Evolutionary conservation across 169 alveolate genomes (phyloP).

Genomic region (Cryptosporidium ryanae): DNA sequence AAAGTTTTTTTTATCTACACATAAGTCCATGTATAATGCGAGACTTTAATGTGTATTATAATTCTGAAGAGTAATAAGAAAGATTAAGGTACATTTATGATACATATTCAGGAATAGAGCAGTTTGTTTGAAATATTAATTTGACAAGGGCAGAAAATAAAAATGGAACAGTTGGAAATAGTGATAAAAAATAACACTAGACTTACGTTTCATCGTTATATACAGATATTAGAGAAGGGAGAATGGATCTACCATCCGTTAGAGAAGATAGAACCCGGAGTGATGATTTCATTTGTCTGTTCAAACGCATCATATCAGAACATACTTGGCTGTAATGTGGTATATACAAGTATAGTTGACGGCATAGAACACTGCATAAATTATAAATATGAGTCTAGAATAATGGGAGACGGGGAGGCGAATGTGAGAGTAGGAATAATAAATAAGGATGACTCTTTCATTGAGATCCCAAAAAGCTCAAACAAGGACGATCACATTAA

Average conservation of each 20-base stretch:
- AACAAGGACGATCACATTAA: neutral
- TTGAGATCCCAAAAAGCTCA: neutral
- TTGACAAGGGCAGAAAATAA: too few relatives aligned
- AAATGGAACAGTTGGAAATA: constrained; percentile 64
- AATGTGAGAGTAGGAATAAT: constrained; percentile 31
- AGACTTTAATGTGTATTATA: too few relatives aligned
- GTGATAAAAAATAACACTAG: constrained; percentile 55
- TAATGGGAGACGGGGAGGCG: constrained; percentile 53
- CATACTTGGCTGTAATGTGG: constrained; percentile 20
- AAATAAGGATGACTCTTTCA: constrained; percentile 11
- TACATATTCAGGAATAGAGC: too few relatives aligned
- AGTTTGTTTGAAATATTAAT: too few relatives aligned
- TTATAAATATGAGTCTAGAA: constrained; percentile 48
- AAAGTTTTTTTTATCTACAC: too few relatives aligned
- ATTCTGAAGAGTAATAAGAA: too few relatives aligned
- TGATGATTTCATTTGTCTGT: constrained; percentile 49
- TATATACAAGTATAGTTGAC: constrained; percentile 47
- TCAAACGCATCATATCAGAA: constrained; percentile 40
- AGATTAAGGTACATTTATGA: too few relatives aligned
- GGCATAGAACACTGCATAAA: constrained; percentile 33
- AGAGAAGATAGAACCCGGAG: constrained; percentile 44
- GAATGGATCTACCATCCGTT: constrained; percentile 72
- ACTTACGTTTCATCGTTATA: constrained; percentile 50
- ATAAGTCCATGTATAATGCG: too few relatives aligned
- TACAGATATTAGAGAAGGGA: constrained; percentile 47